These are phyloP conservation scores for Saturnispora halmiae DNA, from an alignment of 805 yeast species.

Conservation along the genomic window DNA sequence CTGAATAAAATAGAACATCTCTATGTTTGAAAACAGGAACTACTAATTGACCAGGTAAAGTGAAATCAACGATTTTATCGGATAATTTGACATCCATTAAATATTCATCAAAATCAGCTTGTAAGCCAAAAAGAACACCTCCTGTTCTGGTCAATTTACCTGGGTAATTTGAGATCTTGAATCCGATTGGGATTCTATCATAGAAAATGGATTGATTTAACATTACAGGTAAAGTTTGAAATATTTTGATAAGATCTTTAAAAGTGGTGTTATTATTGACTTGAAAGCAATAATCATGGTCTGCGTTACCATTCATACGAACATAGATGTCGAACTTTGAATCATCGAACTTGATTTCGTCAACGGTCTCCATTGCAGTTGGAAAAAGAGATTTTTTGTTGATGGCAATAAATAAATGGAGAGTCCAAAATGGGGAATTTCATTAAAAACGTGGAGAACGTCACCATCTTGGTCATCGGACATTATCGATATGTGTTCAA, in stretches of 20 bases:
- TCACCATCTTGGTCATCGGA: too few species aligned
- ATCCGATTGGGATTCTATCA: conserved; percentile 53
- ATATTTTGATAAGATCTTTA: conserved; percentile 49
- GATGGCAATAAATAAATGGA: too few species aligned
- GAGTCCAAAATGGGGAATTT: neutral
- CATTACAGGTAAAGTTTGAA: conserved; percentile 58
- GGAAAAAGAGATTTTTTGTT: too few species aligned
- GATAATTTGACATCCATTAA: conserved; percentile 40
- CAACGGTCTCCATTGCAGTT: conserved; percentile 4
- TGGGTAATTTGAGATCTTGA: conserved; percentile 53
- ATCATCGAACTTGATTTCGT: conserved; percentile 1
- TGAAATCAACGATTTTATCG: conserved; percentile 42
- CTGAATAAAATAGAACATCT: conserved; percentile 32
- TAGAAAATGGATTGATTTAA: conserved; percentile 77
- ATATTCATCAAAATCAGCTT: conserved; percentile 43
- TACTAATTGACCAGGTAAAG: conserved; percentile 88
- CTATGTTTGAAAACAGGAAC: conserved; percentile 60
- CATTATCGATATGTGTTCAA: too few species aligned
- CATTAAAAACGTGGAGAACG: conserved; percentile 5
- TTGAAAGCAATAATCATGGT: conserved; percentile 84
- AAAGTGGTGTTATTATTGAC: conserved; percentile 54
- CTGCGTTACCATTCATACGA: conserved; percentile 77
- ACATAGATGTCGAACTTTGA: conserved; percentile 43
- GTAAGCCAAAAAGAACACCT: conserved; percentile 56
- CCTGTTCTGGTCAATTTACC: conserved; percentile 84